Percentiles rank a stretch among this genome's conserved stretches.
Conservation (phyloP, 2,329 filamentous ascomycete genomes). For the Delphinella strobiligena region DNA sequence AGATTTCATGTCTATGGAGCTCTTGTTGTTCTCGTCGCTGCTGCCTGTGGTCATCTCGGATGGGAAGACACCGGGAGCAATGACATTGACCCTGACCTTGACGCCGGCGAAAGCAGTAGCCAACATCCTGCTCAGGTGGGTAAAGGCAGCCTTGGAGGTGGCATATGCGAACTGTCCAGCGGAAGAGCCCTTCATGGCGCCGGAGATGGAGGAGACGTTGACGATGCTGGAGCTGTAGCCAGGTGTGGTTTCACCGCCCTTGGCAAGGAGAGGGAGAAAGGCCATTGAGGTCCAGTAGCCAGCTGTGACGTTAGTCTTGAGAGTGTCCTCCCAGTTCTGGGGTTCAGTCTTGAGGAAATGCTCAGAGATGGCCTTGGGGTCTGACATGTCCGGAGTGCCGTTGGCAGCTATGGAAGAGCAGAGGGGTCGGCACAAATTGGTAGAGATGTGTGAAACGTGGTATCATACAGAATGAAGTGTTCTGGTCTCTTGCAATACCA, state of each 20-base stretch:
- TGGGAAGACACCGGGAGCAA: conserved; percentile 33
- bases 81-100: conserved; percentile 32
- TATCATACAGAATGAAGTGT: conserved; percentile 33
- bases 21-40: conserved; percentile 36
- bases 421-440: too few species aligned
- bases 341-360: conserved; percentile 38
- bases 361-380: conserved; percentile 36
- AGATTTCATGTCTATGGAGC: conserved; percentile 26
- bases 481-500: conserved; percentile 40
- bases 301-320: conserved; percentile 39
- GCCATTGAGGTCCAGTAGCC: conserved; percentile 43
- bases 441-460: too few species aligned
- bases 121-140: conserved; percentile 34
- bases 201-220: conserved; percentile 42
- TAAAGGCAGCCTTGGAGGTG: conserved; percentile 36
- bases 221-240: conserved; percentile 40
- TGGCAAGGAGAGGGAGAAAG: conserved; percentile 42
- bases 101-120: conserved; percentile 31
- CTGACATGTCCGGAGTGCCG: conserved; percentile 37
- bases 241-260: conserved; percentile 32
- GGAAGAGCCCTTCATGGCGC: conserved; percentile 38
- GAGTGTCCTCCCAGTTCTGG: conserved; percentile 37
- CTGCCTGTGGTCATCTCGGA: conserved; percentile 37
- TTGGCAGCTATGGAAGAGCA: conserved; percentile 15
- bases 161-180: conserved; percentile 43